Percentiles rank a stretch among this genome's conserved stretches.
These are phyloP conservation scores for Solanum lycopersicoides DNA, from an alignment of 257 asterid species.

Conservation along the genomic window DNA sequence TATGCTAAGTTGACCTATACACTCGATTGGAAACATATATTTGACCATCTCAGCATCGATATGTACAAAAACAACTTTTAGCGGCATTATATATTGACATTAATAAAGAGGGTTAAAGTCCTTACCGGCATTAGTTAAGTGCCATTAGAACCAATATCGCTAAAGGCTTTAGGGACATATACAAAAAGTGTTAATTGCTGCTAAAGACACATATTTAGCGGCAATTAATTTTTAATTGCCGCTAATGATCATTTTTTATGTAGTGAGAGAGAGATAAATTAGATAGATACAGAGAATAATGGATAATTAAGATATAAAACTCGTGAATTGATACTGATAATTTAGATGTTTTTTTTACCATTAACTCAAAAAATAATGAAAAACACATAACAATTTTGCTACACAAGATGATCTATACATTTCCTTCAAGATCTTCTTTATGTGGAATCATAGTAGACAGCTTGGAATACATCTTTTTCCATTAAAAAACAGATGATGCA, in stretches of 20 bases:
- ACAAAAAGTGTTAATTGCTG: no score
- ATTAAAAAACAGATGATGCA: conserved; percentile 2
- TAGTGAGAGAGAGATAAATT: no score
- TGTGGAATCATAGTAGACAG: conserved; percentile 1
- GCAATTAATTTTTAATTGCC: no score
- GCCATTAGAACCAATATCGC: no score
- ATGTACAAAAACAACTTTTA: no score
- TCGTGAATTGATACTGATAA: background rate
- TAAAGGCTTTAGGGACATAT: no score
- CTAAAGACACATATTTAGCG: no score
- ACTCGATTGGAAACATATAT: background rate
- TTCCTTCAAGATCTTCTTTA: background rate
- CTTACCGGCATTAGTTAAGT: no score
- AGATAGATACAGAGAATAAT: background rate
- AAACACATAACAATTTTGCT: background rate
- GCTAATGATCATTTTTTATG: no score
- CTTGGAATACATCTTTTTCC: background rate
- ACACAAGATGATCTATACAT: background rate
- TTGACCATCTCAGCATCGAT: background rate
- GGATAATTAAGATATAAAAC: background rate
- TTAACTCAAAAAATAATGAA: background rate
- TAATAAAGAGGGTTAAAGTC: no score
- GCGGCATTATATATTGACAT: no score
- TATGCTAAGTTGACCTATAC: background rate
- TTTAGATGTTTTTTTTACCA: background rate